phyloP scores from a whole-genome alignment of 768 basidiomycete genomes.

The Tylopilus plumbeoviolaceoides region DNA sequence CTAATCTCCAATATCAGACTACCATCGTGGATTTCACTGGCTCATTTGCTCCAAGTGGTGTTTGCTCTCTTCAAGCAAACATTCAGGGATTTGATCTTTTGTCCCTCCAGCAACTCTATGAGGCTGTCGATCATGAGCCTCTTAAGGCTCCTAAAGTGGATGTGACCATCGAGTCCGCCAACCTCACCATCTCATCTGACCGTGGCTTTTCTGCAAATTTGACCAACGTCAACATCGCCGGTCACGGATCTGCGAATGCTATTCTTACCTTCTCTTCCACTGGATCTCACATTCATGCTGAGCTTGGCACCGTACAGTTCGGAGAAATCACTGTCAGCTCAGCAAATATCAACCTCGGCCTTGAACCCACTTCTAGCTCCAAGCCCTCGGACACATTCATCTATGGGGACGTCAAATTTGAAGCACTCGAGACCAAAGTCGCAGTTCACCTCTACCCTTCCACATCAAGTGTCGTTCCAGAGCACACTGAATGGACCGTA shows the following conservation, averaged over 20 bases:
- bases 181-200: not conserved
- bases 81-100: not conserved
- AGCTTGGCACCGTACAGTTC: not conserved
- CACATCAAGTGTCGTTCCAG: not conserved
- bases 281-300: constrained; percentile 1
- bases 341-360: constrained; percentile 3
- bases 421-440: not conserved
- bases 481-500: constrained; percentile 3
- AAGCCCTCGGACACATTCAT: constrained; percentile 1
- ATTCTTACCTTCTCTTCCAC: not conserved
- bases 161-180: constrained; percentile 5
- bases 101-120: not conserved
- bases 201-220: constrained; percentile 2
- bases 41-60: not conserved
- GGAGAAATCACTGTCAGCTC: not conserved
- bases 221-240: constrained; percentile 1
- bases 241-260: not conserved
- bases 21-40: not conserved
- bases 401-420: constrained; percentile 2
- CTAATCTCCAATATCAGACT: not conserved
- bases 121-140: not conserved
- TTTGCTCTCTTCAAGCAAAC: not conserved
- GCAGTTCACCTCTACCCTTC: constrained; percentile 6
- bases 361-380: not conserved
- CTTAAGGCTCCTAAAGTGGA: constrained; percentile 1